Evolutionary conservation across 371 early-diverging fungal genomes (phyloP).

Genomic region (Phascolomyces articulosus): DNA sequence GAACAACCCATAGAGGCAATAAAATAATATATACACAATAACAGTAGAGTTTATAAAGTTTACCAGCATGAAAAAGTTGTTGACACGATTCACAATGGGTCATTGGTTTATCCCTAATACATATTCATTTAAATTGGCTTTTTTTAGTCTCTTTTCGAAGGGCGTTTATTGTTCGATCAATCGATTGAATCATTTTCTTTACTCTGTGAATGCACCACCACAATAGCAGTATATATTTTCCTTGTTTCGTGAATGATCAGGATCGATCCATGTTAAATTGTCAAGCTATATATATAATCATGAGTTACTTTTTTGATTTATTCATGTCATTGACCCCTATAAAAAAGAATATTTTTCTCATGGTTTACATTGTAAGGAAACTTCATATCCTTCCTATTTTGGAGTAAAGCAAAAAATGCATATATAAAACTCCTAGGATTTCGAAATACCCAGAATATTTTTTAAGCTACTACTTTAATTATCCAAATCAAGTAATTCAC

Average conservation of each 20-base stretch:
- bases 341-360: background rate
- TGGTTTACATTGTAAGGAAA: constrained; percentile 1
- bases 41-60: no score
- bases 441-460: no score
- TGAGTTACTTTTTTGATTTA: no score
- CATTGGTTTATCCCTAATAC: constrained; percentile 53
- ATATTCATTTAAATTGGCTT: background rate
- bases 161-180: background rate
- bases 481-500: no score
- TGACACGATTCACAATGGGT: constrained; percentile 54
- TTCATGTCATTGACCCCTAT: background rate
- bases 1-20: background rate
- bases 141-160: background rate
- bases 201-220: constrained; percentile 48
- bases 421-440: no score
- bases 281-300: background rate
- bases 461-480: no score
- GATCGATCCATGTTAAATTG: constrained; percentile 22
- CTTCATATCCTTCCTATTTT: background rate
- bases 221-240: constrained; percentile 68
- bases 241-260: constrained; percentile 35
- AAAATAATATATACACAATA: background rate
- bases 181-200: background rate
- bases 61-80: constrained; percentile 67
- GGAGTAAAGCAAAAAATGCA: background rate